phyloP scores from a whole-genome alignment of 139 green algal genomes.

The Coelastrella sp. region DNA sequence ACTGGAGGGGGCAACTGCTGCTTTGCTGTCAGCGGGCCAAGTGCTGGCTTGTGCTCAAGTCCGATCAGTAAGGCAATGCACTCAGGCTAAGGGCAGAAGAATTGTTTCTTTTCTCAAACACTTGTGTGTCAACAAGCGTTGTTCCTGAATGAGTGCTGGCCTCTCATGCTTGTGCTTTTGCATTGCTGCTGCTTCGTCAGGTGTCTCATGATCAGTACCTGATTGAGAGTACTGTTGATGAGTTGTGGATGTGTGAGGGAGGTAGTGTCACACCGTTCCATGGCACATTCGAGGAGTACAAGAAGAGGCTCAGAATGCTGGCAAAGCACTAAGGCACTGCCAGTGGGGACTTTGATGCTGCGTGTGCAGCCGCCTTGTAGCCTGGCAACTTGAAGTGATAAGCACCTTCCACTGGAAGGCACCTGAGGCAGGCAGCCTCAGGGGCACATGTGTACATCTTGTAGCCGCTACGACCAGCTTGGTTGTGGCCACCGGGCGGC shows the following conservation, averaged over 20 bases:
- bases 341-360: not conserved
- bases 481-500: too few relatives aligned
- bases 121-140: not conserved
- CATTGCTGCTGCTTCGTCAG: conserved; percentile 27
- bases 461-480: too few relatives aligned
- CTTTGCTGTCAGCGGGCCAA: not conserved
- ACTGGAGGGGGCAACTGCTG: conserved; percentile 22
- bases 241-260: conserved; percentile 84
- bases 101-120: not conserved
- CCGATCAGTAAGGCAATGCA: not conserved
- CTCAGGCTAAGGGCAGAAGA: not conserved
- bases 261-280: conserved; percentile 68
- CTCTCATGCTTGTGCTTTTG: not conserved
- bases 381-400: not conserved
- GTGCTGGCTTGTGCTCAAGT: not conserved
- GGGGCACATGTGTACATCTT: too few relatives aligned
- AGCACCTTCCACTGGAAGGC: too few relatives aligned
- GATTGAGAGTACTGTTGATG: conserved; percentile 86
- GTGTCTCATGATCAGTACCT: conserved; percentile 84
- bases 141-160: not conserved
- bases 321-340: not conserved
- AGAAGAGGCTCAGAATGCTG: conserved; percentile 60
- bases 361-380: not conserved
- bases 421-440: too few relatives aligned
- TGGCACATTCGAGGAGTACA: conserved; percentile 90